Evolutionary conservation across 371 early-diverging fungal species (phyloP).

Genomic region (Lichtheimia corymbifera): DNA sequence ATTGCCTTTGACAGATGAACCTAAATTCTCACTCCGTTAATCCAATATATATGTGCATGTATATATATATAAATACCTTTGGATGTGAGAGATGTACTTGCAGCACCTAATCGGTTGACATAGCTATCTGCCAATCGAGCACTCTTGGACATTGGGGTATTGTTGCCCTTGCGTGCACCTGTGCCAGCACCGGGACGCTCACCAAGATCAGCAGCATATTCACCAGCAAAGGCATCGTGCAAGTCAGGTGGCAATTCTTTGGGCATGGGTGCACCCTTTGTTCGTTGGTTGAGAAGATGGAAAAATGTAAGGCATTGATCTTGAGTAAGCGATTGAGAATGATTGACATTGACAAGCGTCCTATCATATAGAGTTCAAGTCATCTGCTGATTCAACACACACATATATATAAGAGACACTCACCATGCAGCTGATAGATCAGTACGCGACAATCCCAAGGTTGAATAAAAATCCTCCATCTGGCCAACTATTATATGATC

Average conservation of each 20-base stretch:
- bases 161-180: slow-evolving; percentile 48
- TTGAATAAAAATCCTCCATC: slow-evolving; percentile 64
- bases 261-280: slow-evolving; percentile 44
- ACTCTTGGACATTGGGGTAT: slow-evolving; percentile 49
- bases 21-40: slow-evolving; percentile 7
- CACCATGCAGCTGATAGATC: slow-evolving; percentile 66
- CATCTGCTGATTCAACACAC: not conserved
- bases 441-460: slow-evolving; percentile 58
- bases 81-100: slow-evolving; percentile 47
- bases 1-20: slow-evolving; percentile 24
- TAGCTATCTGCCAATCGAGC: slow-evolving; percentile 53
- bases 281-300: slow-evolving; percentile 64
- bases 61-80: too few species aligned
- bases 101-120: slow-evolving; percentile 50
- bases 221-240: slow-evolving; percentile 53
- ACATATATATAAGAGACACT: not conserved
- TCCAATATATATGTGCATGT: too few species aligned
- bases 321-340: slow-evolving; percentile 61
- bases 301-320: slow-evolving; percentile 65
- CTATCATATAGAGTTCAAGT: slow-evolving; percentile 16
- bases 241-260: slow-evolving; percentile 50
- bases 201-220: slow-evolving; percentile 54
- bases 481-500: slow-evolving; percentile 42
- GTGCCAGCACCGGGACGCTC: slow-evolving; percentile 53
- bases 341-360: slow-evolving; percentile 65